Base-by-base conservation (phyloP, 192 early-diverging fungal species). In the Chytriomyces sp. region DNA sequence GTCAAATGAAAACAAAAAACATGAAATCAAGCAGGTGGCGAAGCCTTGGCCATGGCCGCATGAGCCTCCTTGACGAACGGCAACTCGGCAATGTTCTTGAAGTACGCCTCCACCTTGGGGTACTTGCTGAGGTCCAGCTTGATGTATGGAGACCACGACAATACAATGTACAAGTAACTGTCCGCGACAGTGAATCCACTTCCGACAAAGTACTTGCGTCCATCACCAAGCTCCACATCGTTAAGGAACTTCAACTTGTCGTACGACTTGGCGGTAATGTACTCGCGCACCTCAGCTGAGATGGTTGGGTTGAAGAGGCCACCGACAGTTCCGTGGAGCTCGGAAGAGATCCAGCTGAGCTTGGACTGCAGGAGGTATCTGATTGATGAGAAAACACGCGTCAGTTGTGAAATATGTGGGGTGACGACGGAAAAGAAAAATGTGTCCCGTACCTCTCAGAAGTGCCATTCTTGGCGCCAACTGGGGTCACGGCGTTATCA, bases 331-430 rank as follows among this genome's bases (percentile, higher is more conserved):
- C 24, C 44, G 63, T 82, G 80, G 43, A 82, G 45, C 62, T 82
- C 80, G 46, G 78, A 67, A 46, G 71, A 63, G 13, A 82, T 50
- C 45, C 45, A 82, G 44, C 44, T 53, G 13, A 82, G 62, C 74
- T 82, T 82, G 49, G 80, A 82, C 67, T 80, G 80, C 23, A 82
- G 16, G 18, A 82, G 26, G 59, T 82, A 82, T 67, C 79, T 50
- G 8, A 60, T 35, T 2, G 2, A 35, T 2, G 28, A 35, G 2
- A 1, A 35, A 35, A 35, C 2, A n/a, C 28, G 28, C 28, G 28
- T 35, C 1, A 35, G 28, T 35, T 35, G 2, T 35, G 28, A 7
- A 50, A 70, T 63, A 18, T 35, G 71, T 45, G 28, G 35, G 57
- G 28, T 16, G 48, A 67, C 0, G 45, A 35, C 13, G 45, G 5